Evolutionary conservation across 345 rosid species (phyloP), one percentile per base, ranked within the genome.

Genomic region (Combretum micranthum): DNA sequence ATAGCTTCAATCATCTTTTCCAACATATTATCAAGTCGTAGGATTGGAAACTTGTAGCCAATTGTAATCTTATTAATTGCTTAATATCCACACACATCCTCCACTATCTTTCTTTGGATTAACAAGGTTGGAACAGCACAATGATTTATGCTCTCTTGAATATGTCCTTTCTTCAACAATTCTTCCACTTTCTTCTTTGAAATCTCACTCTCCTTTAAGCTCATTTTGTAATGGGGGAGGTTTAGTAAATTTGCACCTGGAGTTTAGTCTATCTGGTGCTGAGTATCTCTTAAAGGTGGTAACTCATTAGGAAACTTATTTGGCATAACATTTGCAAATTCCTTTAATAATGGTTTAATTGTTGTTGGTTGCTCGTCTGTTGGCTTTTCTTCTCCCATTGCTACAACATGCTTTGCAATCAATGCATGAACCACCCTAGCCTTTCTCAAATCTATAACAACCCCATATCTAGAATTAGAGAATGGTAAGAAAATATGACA

Each of bases 31-130:
- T 32, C 12, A 56, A 20, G 59, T n/a, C n/a, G n/a, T n/a, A n/a
- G n/a, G n/a, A n/a, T n/a, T n/a, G n/a, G n/a, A n/a, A n/a, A n/a
- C n/a, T n/a, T n/a, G n/a, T n/a, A n/a, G n/a, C n/a, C n/a, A 76
- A 77, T 66, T 78, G 80, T 69, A 74, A 71, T 5, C 82, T 72
- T 4, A 77, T 76, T 8, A 84, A 80, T 54, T 86, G 86, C 20
- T 67, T 83, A 64, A 84, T 80, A 4, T 21, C 18, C 14, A 21
- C 19, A 14, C n/a, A 14, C 15, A 53, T 3, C 17, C 13, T 4
- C 56, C 15, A 44, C 4, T 20, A 3, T 7, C 12, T 4, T 7
- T n/a, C 20, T 49, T 5, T 52, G 63, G 0, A 42, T 48, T 0
- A 59, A 43, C n/a, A 59, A 17, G 3, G 63, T 21, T 1, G 44